Conservation (phyloP, 208 protist genomes). For the Acanthamoeba culbertsoni region DNA sequence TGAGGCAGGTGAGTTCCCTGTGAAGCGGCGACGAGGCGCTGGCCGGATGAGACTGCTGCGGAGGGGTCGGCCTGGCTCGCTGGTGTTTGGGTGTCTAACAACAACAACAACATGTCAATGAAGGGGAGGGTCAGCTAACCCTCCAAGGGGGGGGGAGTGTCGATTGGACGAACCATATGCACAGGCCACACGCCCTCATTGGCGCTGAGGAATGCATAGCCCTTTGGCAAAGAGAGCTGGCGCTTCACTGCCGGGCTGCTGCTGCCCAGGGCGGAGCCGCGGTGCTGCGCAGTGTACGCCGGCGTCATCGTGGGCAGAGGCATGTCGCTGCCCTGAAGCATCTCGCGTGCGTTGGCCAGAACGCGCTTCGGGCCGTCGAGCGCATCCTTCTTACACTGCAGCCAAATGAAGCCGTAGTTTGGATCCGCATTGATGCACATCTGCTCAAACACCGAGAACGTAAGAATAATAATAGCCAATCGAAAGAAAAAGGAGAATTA, state of each 20-base stretch:
- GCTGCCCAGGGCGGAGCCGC: background rate
- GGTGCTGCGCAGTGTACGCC: background rate
- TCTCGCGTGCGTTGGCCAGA: conserved; percentile 65
- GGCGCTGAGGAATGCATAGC: conserved; percentile 30
- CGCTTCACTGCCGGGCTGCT: background rate
- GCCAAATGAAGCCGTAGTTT: conserved; percentile 88
- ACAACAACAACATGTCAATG: background rate
- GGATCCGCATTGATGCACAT: conserved; percentile 87
- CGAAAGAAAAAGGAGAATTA: background rate
- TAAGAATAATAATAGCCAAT: background rate
- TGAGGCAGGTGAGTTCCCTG: conserved; percentile 28
- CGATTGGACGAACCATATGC: background rate
- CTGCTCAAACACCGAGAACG: conserved; percentile 10
- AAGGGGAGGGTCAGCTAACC: background rate
- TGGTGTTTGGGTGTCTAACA: background rate
- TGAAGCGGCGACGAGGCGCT: background rate
- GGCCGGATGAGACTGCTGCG: background rate
- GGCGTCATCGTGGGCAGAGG: background rate
- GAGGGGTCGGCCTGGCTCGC: background rate
- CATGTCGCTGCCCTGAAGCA: conserved; percentile 42
- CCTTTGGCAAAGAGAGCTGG: background rate
- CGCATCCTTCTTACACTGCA: conserved; percentile 78
- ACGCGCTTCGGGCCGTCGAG: conserved; percentile 76
- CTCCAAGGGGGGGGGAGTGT: background rate
- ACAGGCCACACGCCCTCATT: background rate